Evolutionary conservation across 257 asterid genomes (phyloP).

Genomic region (Schizonepeta tenuifolia): DNA sequence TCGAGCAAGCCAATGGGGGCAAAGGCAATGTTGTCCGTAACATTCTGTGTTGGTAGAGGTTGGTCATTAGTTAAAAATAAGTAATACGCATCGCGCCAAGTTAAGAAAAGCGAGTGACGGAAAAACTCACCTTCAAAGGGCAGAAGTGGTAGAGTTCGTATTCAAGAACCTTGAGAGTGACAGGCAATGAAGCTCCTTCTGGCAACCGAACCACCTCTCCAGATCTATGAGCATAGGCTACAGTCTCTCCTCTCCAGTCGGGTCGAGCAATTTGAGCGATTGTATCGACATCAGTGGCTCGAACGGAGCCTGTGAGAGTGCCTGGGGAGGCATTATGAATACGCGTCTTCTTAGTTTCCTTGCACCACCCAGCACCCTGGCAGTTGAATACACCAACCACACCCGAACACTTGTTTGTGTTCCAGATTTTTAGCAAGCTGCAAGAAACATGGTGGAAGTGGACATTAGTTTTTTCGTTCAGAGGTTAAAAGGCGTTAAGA

Average conservation of each 20-base stretch:
- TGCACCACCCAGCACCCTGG: slow-evolving; percentile 99
- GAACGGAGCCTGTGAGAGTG: slow-evolving; percentile 79
- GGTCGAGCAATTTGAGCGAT: slow-evolving; percentile 73
- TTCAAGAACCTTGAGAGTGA: slow-evolving; percentile 81
- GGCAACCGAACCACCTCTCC: slow-evolving; percentile 66
- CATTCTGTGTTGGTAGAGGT: slow-evolving; percentile 47
- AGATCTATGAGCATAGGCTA: slow-evolving; percentile 69
- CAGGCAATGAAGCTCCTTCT: slow-evolving; percentile 76
- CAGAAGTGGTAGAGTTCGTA: slow-evolving; percentile 91
- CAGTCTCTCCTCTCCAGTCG: slow-evolving; percentile 77
- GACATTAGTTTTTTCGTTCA: background rate
- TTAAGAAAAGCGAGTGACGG: background rate
- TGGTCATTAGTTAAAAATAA: slow-evolving; percentile 6
- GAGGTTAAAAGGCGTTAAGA: background rate
- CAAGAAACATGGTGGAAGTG: slow-evolving; percentile 53
- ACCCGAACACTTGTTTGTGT: slow-evolving; percentile 72
- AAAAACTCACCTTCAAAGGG: slow-evolving; percentile 72
- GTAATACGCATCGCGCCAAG: background rate
- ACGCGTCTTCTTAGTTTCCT: slow-evolving; percentile 72
- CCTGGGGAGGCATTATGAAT: slow-evolving; percentile 91
- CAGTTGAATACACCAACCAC: slow-evolving; percentile 95
- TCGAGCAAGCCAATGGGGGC: slow-evolving; percentile 85
- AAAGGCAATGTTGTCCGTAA: slow-evolving; percentile 49
- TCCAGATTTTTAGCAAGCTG: slow-evolving; percentile 99
- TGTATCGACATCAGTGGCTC: slow-evolving; percentile 65